A percentile compares a stretch with the other conserved stretches of the same genome.
These are phyloP conservation scores for Circinella minor DNA, from an alignment of 371 early-diverging fungal species.

Conservation along the genomic window DNA sequence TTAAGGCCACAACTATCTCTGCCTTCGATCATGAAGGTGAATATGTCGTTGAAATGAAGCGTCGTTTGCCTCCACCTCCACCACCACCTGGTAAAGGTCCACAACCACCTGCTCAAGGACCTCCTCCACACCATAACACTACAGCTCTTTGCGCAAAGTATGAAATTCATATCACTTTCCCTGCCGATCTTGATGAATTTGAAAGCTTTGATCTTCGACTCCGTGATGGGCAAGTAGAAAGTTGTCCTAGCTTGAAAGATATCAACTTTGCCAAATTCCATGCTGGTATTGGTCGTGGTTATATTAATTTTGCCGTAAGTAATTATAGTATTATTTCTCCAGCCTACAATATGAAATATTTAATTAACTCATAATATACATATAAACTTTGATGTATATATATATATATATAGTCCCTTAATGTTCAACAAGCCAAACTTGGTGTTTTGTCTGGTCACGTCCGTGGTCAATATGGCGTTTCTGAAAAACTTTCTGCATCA, in stretches of 20 bases:
- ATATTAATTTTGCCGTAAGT: slow-evolving; percentile 21
- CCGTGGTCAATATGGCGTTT: slow-evolving; percentile 14
- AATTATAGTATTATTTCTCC: too few species aligned
- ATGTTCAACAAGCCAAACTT: slow-evolving; percentile 17
- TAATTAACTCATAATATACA: too few species aligned
- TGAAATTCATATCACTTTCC: slow-evolving; percentile 19
- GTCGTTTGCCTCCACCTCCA: slow-evolving; percentile 9
- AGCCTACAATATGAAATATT: neutral
- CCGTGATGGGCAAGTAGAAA: slow-evolving; percentile 14
- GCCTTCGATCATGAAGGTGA: slow-evolving; percentile 30
- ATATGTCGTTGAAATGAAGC: slow-evolving; percentile 24
- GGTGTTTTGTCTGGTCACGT: slow-evolving; percentile 20
- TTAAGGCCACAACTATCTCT: slow-evolving; percentile 4
- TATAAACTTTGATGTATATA: too few species aligned
- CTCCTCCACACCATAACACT: neutral
- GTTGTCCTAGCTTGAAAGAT: slow-evolving; percentile 8
- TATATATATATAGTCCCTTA: slow-evolving; percentile 13
- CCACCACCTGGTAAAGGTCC: slow-evolving; percentile 9
- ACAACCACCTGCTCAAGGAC: neutral
- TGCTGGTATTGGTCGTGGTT: slow-evolving; percentile 29
- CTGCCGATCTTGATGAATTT: slow-evolving; percentile 16
- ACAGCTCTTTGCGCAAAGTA: slow-evolving; percentile 18
- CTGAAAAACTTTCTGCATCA: slow-evolving; percentile 10
- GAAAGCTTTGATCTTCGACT: slow-evolving; percentile 19
- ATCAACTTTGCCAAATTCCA: slow-evolving; percentile 21